A percentile compares a stretch with the other conserved stretches of the same genome.
phyloP scores from a whole-genome alignment of 2,329 filamentous ascomycete genomes.

The Botryotinia convoluta region DNA sequence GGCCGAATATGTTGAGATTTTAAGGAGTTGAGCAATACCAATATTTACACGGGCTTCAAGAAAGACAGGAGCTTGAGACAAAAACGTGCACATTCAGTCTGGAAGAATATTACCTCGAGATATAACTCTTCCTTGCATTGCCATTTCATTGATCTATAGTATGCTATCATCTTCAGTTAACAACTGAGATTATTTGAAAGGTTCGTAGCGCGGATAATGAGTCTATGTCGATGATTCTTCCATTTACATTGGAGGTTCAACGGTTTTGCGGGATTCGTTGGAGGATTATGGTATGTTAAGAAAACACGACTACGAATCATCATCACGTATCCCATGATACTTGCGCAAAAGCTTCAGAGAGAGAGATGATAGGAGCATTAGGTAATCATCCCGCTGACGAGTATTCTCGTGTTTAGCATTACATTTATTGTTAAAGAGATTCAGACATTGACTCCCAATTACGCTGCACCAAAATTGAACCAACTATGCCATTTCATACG shows the following conservation, averaged over 20 bases:
- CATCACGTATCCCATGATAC: background rate
- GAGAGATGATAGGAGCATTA: background rate
- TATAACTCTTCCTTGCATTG: background rate
- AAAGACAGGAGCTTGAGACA: background rate
- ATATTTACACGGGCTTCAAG: background rate
- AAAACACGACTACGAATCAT: background rate
- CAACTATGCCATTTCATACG: background rate
- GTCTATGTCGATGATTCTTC: background rate
- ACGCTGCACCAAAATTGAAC: background rate
- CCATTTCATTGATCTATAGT: background rate
- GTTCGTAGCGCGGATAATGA: background rate
- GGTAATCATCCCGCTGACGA: background rate
- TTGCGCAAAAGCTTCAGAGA: background rate
- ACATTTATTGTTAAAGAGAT: background rate
- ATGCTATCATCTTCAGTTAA: background rate
- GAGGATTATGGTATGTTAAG: background rate
- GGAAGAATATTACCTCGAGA: background rate
- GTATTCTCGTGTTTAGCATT: background rate
- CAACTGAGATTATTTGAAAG: background rate
- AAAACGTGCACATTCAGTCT: background rate
- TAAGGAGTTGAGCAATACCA: background rate
- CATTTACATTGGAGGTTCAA: background rate
- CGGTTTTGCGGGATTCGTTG: background rate
- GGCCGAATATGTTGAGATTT: accelerated
- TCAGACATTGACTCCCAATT: background rate